phyloP scores from a whole-genome alignment of 768 basidiomycete genomes.

The Boletus patriciae region DNA sequence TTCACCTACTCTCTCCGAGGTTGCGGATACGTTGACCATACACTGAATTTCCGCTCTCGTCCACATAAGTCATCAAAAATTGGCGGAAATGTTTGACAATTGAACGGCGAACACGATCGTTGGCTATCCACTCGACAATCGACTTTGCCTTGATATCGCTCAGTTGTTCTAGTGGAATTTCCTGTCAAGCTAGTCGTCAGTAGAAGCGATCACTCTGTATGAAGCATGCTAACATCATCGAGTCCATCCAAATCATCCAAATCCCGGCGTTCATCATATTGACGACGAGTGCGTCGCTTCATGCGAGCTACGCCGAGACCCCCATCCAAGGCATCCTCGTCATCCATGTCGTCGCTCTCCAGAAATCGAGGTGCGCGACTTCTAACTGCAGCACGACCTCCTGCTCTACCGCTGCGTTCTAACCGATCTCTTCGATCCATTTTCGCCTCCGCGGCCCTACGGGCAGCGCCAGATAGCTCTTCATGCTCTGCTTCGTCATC shows the following conservation, averaged over 20 bases:
- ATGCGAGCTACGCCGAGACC: constrained; percentile 68
- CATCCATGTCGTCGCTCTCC: constrained; percentile 77
- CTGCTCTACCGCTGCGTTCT: constrained; percentile 64
- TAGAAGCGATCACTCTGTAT: background rate
- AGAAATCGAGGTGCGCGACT: constrained; percentile 86
- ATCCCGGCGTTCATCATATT: constrained; percentile 92
- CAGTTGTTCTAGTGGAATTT: constrained; percentile 92
- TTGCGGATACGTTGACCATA: constrained; percentile 93
- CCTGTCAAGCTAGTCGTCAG: constrained; percentile 47
- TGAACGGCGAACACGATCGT: constrained; percentile 85
- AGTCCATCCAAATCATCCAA: constrained; percentile 88
- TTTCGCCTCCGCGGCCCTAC: constrained; percentile 79
- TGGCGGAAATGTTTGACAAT: constrained; percentile 92
- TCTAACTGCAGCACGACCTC: constrained; percentile 72
- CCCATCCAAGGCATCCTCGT: constrained; percentile 68
- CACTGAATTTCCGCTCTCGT: constrained; percentile 87
- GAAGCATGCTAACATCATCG: constrained; percentile 64
- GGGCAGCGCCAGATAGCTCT: constrained; percentile 63
- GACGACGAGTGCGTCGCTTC: constrained; percentile 79
- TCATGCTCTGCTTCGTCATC: constrained; percentile 77
- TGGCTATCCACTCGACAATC: constrained; percentile 96
- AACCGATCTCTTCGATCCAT: constrained; percentile 88
- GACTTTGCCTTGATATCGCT: constrained; percentile 98
- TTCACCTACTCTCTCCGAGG: constrained; percentile 84
- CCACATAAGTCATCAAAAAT: constrained; percentile 94